Evolutionary conservation across 2,329 filamentous ascomycete genomes (phyloP), one percentile per base, ranked within the genome.

Genomic region (Tympanopsis confertula): DNA sequence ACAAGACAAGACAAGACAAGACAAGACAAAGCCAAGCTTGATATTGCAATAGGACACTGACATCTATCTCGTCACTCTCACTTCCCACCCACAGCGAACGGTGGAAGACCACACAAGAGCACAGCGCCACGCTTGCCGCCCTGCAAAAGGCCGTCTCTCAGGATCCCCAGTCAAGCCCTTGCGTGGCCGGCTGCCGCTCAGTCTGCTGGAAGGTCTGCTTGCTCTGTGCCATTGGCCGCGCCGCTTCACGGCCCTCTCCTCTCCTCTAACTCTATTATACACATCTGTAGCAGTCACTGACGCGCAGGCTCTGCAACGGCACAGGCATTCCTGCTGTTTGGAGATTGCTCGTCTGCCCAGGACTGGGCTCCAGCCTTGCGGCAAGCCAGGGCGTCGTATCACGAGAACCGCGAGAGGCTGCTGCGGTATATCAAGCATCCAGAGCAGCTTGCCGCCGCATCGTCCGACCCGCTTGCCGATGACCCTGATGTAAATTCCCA

Each of bases 381-480:
- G 15, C 74, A 86, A 46, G 78, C 78, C 19, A 77, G 89, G 45
- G 72, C 71, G 41, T 74, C 77, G n/a, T 96, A 95, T 57, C 61
- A 68, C 15, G 76, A 81, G 17, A 64, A 86, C 2, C 73, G 78
- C 45, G 71, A 79, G 2, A 82, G 87, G 53, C 82, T 91, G 47
- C 63, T 95, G 37, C 81, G 78, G 53, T 87, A 81, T 45, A 86
- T 94, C 52, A 78, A 87, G 43, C 80, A 94, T 45, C 87, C 87
- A 0, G 82, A 94, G 54, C 78, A 86, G 49, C 66, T 94, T 41
- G 72, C 66, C 15, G 62, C 80, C 39, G 76, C 83, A 17, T 71
- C 74, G 4, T 64, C 79, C 19, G 91, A 98, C 56, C 91, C 91
- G 17, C 66, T 98, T 47, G 83, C 85, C 43, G 89, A 95, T 50